Evolutionary conservation across 1,284 basidiomycete species (phyloP), one percentile per base, ranked within the genome.

Genomic region (Sanghuangporus sanghuang): DNA sequence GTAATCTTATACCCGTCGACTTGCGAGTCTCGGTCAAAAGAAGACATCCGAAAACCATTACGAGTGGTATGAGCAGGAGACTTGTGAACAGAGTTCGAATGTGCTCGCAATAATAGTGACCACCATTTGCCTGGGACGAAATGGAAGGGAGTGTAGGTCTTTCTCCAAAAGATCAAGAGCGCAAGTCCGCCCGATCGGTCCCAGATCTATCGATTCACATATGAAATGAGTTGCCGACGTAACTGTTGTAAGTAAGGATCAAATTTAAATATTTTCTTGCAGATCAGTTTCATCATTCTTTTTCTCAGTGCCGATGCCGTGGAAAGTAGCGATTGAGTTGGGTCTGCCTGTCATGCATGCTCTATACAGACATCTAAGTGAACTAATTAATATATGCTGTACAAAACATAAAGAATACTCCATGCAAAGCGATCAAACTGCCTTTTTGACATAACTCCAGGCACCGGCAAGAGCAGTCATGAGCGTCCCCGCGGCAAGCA

Each of bases 371-470:
- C 49, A 52, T 63, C 62, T 63, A 63, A 59, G 62, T 63, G 53
- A 44, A 59, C 62, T 59, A 63, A 63, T 63, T 63, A 63, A 63
- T 63, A 54, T 35, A 21, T 46, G 27, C 36, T 63, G 36, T 63
- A 63, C 62, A 63, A 59, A 42, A 53, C 53, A 38, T 58, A 53
- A 35, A 46, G 42, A 54, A 59, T 63, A 63, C 62, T 63, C 62
- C 27, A 32, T 39, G 50, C 21, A 59, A 42, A 35, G 39, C 18
- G 40, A 42, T 80, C 77, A 83, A 79, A 92, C 82, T 73, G 80
- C 86, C 76, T 84, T 89, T 84, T 97, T 97, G 76, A 93, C 85
- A 78, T 87, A 89, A 77, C 93, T 95, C 95, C 96, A 98, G 65
- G 88, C 77, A 64, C 94, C 95, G 67, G 95, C 95, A 71, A 88